These are phyloP conservation scores for Diaporthe citrichinensis DNA, from an alignment of 2,329 filamentous ascomycete species.

Conservation along the genomic window DNA sequence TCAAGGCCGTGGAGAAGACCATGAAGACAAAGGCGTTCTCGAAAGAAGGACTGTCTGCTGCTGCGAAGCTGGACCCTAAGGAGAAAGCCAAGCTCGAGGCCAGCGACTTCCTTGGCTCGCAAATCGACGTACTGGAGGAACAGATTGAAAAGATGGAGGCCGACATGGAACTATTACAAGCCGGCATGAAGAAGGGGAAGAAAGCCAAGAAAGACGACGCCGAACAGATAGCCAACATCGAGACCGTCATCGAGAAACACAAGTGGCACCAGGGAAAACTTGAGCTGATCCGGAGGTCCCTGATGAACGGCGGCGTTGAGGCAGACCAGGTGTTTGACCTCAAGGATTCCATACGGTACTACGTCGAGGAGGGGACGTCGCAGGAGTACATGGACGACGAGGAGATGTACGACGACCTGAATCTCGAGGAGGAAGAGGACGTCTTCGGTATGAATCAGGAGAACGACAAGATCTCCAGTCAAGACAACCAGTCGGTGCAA, in stretches of 20 bases:
- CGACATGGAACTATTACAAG: slow-evolving; percentile 87
- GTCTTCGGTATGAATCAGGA: slow-evolving; percentile 85
- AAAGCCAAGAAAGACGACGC: slow-evolving; percentile 80
- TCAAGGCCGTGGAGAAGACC: slow-evolving; percentile 99
- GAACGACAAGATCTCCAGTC: slow-evolving; percentile 90
- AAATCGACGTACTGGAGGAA: slow-evolving; percentile 93
- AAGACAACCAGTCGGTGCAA: slow-evolving; percentile 92
- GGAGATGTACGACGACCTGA: slow-evolving; percentile 93
- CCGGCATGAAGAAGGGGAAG: slow-evolving; percentile 95
- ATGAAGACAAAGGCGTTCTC: slow-evolving; percentile 99
- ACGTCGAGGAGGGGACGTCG: slow-evolving; percentile 90
- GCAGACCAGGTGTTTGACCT: slow-evolving; percentile 88
- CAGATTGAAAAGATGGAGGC: slow-evolving; percentile 95
- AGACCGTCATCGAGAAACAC: slow-evolving; percentile 87
- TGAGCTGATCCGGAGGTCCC: slow-evolving; percentile 87
- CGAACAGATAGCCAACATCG: slow-evolving; percentile 89
- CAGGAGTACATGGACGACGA: slow-evolving; percentile 96
- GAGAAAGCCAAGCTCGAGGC: slow-evolving; percentile 94
- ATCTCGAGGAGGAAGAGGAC: slow-evolving; percentile 92
- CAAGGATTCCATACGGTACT: slow-evolving; percentile 94
- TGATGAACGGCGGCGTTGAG: slow-evolving; percentile 95
- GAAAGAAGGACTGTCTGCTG: slow-evolving; percentile 94
- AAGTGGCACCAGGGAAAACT: slow-evolving; percentile 97
- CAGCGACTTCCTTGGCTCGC: slow-evolving; percentile 85
- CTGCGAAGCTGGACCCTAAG: slow-evolving; percentile 95